These are phyloP conservation scores for Scleroderma bovista DNA, from an alignment of 768 basidiomycete species.

Conservation along the genomic window DNA sequence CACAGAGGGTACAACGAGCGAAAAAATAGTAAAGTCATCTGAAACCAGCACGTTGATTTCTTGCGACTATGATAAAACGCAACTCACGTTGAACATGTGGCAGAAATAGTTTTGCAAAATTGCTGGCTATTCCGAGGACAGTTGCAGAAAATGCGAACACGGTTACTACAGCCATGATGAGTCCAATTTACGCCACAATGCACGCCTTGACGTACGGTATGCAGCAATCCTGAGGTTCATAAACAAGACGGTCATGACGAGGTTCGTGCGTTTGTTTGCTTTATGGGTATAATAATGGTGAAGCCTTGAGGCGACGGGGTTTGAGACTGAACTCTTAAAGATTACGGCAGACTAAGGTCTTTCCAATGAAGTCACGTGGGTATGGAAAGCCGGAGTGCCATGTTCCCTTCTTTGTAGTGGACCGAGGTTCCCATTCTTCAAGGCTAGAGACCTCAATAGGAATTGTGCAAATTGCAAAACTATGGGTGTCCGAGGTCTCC, in stretches of 20 bases:
- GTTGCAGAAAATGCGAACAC: constrained; percentile 38
- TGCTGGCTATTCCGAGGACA: constrained; percentile 63
- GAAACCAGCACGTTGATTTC: constrained; percentile 1
- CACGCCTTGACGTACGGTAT: constrained; percentile 37
- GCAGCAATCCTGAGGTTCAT: constrained; percentile 47
- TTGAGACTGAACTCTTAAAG: too few species aligned
- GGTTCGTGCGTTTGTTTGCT: constrained; percentile 3
- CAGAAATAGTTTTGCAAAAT: constrained; percentile 64
- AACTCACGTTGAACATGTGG: constrained; percentile 58
- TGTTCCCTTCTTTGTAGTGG: too few species aligned
- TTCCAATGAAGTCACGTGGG: background rate
- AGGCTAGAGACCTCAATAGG: too few species aligned
- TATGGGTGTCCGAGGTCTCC: too few species aligned
- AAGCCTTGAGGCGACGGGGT: constrained; percentile 4
- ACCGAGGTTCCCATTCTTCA: too few species aligned
- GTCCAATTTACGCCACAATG: constrained; percentile 18
- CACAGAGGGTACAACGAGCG: constrained; percentile 57
- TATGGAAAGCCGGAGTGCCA: too few species aligned
- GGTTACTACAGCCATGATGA: constrained; percentile 22
- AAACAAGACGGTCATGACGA: constrained; percentile 57
- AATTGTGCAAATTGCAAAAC: too few species aligned
- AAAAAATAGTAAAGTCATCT: constrained; percentile 72
- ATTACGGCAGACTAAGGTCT: too few species aligned
- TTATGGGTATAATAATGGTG: constrained; percentile 4
- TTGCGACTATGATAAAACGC: constrained; percentile 1